Base-by-base conservation (phyloP, 805 yeast species). In the Candida tammaniensis region DNA sequence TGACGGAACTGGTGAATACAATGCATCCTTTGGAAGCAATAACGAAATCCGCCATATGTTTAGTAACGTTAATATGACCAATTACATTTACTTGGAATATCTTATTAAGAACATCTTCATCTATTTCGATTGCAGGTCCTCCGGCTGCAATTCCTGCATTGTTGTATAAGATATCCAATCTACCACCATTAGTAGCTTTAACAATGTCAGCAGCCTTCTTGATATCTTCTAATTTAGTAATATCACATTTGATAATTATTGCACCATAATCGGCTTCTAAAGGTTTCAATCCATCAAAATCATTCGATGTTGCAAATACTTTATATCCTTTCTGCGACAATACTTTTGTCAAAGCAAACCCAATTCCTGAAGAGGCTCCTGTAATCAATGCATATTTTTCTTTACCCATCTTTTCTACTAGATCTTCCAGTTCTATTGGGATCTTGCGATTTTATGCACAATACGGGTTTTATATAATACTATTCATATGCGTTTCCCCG, bases 281-380 rank as follows among this genome's bases (percentile, higher is more conserved):
- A 2, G 59, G 55, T 14, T 47, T 45, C 64, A 66, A 48, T 13
- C 17, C 11, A 16, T 24, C 19, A 16, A 27, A 26, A 27, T 36
- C 42, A 11, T 44, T 49, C 7, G 50, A 35, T 12, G 49, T 44
- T 5, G 66, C 70, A 35, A 52, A 57, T 6, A 65, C 61, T 13
- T 42, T 48, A 44, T 61, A 72, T 0, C 74, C 75, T 29, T 62
- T 57, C 13, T 51, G 39, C 15, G 68, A 72, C 18, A 73, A 53
- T 34, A 65, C 74, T 16, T 56, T 51, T 17, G 74, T 62, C 10
- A 65, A 49, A 5, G 66, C 61, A 38, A 49, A 67, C 2, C 78
- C 78, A 30, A 72, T 72, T 3, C 77, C 77, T 0, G 76, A 68
- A 0, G 74, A 68, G 2, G 72, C 75, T 4, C 77, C 76, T 2